These are phyloP conservation scores for Metschnikowia sp. DNA, from an alignment of 805 yeast genomes.

Conservation along the genomic window DNA sequence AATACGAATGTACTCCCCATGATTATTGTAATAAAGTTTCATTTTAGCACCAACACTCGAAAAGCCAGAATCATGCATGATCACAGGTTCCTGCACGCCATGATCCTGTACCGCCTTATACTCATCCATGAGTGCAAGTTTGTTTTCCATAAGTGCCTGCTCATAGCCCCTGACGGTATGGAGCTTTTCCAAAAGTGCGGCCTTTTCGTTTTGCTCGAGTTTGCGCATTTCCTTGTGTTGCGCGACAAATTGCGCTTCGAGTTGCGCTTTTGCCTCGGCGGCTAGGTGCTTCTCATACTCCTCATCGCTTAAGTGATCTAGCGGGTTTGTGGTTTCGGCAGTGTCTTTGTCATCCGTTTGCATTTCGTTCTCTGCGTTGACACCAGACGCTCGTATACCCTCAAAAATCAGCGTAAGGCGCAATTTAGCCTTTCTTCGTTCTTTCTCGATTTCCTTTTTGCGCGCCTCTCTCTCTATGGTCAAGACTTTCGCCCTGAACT, in stretches of 20 bases:
- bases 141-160: conserved; percentile 32
- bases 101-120: conserved; percentile 24
- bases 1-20: conserved; percentile 40
- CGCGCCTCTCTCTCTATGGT: conserved; percentile 51
- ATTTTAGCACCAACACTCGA: conserved; percentile 11
- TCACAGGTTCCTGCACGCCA: conserved; percentile 1
- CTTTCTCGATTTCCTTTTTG: conserved; percentile 45
- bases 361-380: conserved; percentile 16
- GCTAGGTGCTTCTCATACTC: conserved; percentile 28
- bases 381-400: conserved; percentile 29
- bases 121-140: conserved; percentile 33
- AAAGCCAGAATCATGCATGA: background rate
- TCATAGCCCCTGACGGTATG: conserved; percentile 33
- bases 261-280: conserved; percentile 11
- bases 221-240: conserved; percentile 6
- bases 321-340: conserved; percentile 10
- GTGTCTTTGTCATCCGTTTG: conserved; percentile 12
- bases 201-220: conserved; percentile 21
- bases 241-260: conserved; percentile 21
- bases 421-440: conserved; percentile 46
- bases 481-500: conserved; percentile 54
- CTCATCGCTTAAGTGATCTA: conserved; percentile 10
- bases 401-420: conserved; percentile 46
- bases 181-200: conserved; percentile 21
- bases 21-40: conserved; percentile 38